These are phyloP conservation scores for Aleurites moluccanus DNA, from an alignment of 441 rosid genomes.

Conservation along the genomic window DNA sequence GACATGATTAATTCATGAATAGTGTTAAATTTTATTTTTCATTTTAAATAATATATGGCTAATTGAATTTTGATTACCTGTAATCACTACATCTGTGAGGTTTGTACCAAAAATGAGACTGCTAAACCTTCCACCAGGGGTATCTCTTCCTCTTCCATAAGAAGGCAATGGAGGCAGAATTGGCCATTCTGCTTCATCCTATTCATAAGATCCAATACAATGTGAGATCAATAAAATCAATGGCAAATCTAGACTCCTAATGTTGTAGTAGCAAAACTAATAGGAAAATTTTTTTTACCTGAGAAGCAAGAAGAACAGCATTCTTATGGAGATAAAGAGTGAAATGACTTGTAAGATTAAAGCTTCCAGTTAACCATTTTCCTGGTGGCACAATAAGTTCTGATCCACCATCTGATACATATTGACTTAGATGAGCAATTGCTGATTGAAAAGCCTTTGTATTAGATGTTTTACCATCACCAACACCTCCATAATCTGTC, in stretches of 20 bases:
- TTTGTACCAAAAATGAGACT: slow-evolving; percentile 66
- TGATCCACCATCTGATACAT: slow-evolving; percentile 59
- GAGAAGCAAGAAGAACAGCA: slow-evolving; percentile 63
- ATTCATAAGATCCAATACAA: neutral
- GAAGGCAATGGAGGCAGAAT: slow-evolving; percentile 51
- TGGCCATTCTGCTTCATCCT: slow-evolving; percentile 67
- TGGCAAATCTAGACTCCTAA: no score
- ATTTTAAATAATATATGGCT: neutral
- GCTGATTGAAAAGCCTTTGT: slow-evolving; percentile 52
- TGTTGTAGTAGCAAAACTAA: neutral
- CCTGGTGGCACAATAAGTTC: slow-evolving; percentile 68
- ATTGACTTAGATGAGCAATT: slow-evolving; percentile 37
- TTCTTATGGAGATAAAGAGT: slow-evolving; percentile 67
- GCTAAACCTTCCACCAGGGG: slow-evolving; percentile 43
- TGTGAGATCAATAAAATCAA: no score
- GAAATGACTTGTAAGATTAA: slow-evolving; percentile 68
- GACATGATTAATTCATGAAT: no score
- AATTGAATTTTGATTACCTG: slow-evolving; percentile 39
- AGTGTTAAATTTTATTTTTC: no score
- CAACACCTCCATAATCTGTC: slow-evolving; percentile 75
- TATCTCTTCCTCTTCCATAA: slow-evolving; percentile 63
- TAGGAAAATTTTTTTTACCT: slow-evolving; percentile 31
- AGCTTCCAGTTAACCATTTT: slow-evolving; percentile 77
- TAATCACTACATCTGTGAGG: slow-evolving; percentile 61
- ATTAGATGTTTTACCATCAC: slow-evolving; percentile 69